These are phyloP conservation scores for Lotmaria passim DNA, from an alignment of 208 protist genomes.

Conservation along the genomic window DNA sequence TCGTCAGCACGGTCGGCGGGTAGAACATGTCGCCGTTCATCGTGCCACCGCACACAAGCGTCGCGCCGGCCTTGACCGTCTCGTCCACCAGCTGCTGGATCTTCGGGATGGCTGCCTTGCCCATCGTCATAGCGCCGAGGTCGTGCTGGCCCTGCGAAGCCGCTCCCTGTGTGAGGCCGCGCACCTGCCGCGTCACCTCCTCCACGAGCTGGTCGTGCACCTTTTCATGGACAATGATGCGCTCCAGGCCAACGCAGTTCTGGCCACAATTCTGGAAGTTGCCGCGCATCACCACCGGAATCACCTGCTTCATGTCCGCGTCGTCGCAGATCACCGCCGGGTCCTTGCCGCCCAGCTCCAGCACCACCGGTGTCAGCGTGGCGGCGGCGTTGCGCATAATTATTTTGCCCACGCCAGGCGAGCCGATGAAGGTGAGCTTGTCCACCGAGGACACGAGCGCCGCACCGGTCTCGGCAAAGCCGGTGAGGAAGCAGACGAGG, in stretches of 20 bases:
- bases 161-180: slow-evolving; percentile 81
- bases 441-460: slow-evolving; percentile 89
- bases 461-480: slow-evolving; percentile 92
- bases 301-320: slow-evolving; percentile 87
- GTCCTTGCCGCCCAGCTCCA: slow-evolving; percentile 97
- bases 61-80: slow-evolving; percentile 90
- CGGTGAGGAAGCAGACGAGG: slow-evolving; percentile 93
- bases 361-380: slow-evolving; percentile 92
- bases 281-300: slow-evolving; percentile 89
- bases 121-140: slow-evolving; percentile 96
- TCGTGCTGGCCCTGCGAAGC: slow-evolving; percentile 75
- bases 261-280: slow-evolving; percentile 95
- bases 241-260: slow-evolving; percentile 91
- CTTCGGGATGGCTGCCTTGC: slow-evolving; percentile 78
- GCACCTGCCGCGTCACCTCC: slow-evolving; percentile 57
- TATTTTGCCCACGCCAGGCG: slow-evolving; percentile 85
- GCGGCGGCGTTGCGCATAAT: slow-evolving; percentile 91
- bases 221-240: slow-evolving; percentile 84
- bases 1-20: slow-evolving; percentile 91
- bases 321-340: slow-evolving; percentile 93
- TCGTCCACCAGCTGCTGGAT: slow-evolving; percentile 93
- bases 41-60: slow-evolving; percentile 86
- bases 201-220: slow-evolving; percentile 91
- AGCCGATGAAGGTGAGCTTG: slow-evolving; percentile 94
- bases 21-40: slow-evolving; percentile 72